Evolutionary conservation across 768 basidiomycete species (phyloP).

Genomic region (Calocera cornea): DNA sequence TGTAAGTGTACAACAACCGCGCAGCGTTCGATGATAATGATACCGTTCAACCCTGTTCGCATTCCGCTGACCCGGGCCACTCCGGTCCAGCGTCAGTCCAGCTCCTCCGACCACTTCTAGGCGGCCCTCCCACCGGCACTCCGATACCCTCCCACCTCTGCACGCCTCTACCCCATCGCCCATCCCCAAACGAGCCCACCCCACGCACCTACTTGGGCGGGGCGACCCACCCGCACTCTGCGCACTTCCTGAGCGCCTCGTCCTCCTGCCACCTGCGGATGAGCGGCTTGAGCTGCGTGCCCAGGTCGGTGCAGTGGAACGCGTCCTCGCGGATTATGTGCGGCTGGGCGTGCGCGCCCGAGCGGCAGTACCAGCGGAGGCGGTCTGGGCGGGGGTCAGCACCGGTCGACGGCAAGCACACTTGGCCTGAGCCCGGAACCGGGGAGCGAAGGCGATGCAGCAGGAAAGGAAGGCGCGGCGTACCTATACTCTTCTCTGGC

Average conservation of each 20-base stretch:
- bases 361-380: slow-evolving; percentile 82
- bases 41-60: no score
- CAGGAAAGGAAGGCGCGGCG: slow-evolving; percentile 14
- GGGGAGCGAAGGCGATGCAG: background rate
- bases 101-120: no score
- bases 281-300: slow-evolving; percentile 83
- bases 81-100: no score
- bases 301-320: slow-evolving; percentile 82
- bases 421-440: no score
- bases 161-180: background rate
- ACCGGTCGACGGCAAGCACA: slow-evolving; percentile 4
- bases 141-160: background rate
- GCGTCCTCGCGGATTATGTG: slow-evolving; percentile 71
- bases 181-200: background rate
- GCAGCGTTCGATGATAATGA: no score
- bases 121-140: background rate
- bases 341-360: slow-evolving; percentile 43
- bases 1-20: no score
- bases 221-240: slow-evolving; percentile 51
- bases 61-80: no score
- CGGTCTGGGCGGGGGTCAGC: slow-evolving; percentile 42
- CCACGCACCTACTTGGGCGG: slow-evolving; percentile 34
- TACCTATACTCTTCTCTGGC: slow-evolving; percentile 62
- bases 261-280: slow-evolving; percentile 72
- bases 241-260: slow-evolving; percentile 53